Evolutionary conservation across 768 basidiomycete species (phyloP).

Genomic region (Crepidotus variabilis): DNA sequence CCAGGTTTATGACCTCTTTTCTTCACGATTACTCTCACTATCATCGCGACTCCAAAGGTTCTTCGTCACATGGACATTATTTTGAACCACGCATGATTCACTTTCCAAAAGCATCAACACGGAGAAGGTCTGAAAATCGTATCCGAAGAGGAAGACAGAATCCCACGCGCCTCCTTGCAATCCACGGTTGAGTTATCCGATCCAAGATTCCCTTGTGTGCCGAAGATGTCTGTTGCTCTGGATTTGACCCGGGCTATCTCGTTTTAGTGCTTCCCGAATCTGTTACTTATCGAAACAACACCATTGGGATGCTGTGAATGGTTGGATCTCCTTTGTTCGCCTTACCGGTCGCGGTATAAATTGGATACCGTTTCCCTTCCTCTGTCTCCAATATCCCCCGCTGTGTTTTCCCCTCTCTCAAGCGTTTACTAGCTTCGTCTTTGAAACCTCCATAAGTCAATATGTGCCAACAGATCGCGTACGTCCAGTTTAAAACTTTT

Average conservation of each 20-base stretch:
- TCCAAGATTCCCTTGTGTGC: neutral
- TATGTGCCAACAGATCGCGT: conserved; percentile 82
- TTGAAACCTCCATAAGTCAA: conserved; percentile 3
- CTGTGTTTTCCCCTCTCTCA: neutral
- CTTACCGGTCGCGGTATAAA: conserved; percentile 9
- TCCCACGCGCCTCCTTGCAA: neutral
- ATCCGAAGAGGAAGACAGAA: neutral
- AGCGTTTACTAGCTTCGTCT: neutral
- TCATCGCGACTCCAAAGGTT: too few species aligned
- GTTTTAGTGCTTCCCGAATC: conserved; percentile 20
- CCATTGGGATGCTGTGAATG: conserved; percentile 15
- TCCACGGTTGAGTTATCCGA: neutral
- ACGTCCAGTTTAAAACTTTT: conserved; percentile 26
- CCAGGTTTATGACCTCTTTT: too few species aligned
- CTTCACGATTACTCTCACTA: too few species aligned
- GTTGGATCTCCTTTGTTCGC: conserved; percentile 14
- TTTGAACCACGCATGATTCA: neutral
- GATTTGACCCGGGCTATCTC: conserved; percentile 16
- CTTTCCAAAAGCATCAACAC: neutral
- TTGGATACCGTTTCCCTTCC: conserved; percentile 1
- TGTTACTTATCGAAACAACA: conserved; percentile 16
- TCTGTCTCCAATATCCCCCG: conserved; percentile 5
- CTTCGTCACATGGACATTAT: neutral
- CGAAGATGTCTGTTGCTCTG: conserved; percentile 1
- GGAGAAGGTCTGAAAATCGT: neutral